Base-by-base conservation (phyloP, 2,329 filamentous ascomycete genomes). In the Chaetothyriales sp. region DNA sequence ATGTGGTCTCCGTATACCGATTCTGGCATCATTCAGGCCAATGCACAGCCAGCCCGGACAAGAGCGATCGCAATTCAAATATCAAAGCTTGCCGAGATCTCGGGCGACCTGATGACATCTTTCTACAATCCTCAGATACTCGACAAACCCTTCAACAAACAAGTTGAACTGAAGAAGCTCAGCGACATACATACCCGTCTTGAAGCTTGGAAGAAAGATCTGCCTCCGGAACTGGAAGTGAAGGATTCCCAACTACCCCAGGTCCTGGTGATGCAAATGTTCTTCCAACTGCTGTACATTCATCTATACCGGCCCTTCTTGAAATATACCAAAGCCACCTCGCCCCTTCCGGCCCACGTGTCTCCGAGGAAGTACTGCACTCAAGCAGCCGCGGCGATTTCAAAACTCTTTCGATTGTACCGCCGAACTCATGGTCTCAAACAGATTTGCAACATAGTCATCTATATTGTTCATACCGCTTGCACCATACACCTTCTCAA, bases 401-500 rank as follows among this genome's bases (percentile, higher is more conserved):
- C 89, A 0, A 97, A 95, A 64, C 73, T 95, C n/a, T 83, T 95
- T 70, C 82, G 92, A 0, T 72, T 95, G 1, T 98, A 97, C 70
- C 95, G 94, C 67, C 87, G 90, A 60, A 83, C 83, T 1, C 94
- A 95, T 67, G 88, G 90, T 8, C 71, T 97, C 10, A 82, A 88
- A 4, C 90, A 97, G 65, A 95, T 98, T 33, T 94, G 87, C 70
- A 97, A 97, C 63, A 88, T 97, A 61, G 89, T 86, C 2, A 89
- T 97, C 0, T 98, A 98, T 67, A 95, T 97, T 69, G 77, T 86
- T 0, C 90, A 97, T 66, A 92, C 88, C 4, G 89, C 92, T 28
- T 95, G 89, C 65, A 95, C 89, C 0, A 94, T 97, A 43, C 92
- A 97, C 62, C 72, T 98, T 18, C 80, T 98, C 37, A 95, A 95